phyloP scores from a whole-genome alignment of 148 eudicot genomes.

The Silene uniflora region DNA sequence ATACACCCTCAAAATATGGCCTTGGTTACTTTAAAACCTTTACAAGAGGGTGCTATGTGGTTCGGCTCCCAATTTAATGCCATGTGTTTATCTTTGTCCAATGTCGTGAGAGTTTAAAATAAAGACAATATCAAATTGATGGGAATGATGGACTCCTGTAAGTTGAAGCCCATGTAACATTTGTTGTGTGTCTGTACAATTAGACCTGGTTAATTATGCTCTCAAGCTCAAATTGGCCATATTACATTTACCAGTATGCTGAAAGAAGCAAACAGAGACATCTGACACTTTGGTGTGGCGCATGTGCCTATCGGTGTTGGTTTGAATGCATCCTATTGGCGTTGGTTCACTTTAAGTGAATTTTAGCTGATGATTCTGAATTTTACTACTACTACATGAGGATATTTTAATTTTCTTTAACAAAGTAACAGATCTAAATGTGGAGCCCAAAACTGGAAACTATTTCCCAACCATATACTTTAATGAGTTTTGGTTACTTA shows the following conservation, averaged over 20 bases:
- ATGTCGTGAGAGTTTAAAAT: not conserved
- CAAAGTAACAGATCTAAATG: slow-evolving; percentile 59
- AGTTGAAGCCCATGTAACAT: not conserved
- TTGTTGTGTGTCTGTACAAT: not conserved
- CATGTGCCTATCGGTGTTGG: no score
- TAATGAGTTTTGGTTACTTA: slow-evolving; percentile 97
- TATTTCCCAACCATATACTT: slow-evolving; percentile 80
- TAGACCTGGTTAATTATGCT: not conserved
- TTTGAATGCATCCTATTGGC: no score
- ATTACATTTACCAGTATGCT: not conserved
- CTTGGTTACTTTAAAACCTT: not conserved
- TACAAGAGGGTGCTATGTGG: no score
- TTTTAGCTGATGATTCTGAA: not conserved
- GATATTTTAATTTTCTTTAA: slow-evolving; percentile 41
- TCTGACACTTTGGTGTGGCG: not conserved
- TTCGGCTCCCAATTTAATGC: no score
- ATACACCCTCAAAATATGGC: not conserved
- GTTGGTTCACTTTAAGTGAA: not conserved
- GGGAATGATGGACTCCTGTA: not conserved
- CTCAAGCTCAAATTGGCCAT: not conserved
- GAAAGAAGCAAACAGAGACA: not conserved
- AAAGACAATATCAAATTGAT: not conserved
- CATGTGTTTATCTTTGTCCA: not conserved
- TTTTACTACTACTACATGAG: slow-evolving; percentile 4
- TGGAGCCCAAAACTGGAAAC: slow-evolving; percentile 78